Base-by-base conservation (phyloP, 2,329 filamentous ascomycete species). In the Penicillium frequentans region DNA sequence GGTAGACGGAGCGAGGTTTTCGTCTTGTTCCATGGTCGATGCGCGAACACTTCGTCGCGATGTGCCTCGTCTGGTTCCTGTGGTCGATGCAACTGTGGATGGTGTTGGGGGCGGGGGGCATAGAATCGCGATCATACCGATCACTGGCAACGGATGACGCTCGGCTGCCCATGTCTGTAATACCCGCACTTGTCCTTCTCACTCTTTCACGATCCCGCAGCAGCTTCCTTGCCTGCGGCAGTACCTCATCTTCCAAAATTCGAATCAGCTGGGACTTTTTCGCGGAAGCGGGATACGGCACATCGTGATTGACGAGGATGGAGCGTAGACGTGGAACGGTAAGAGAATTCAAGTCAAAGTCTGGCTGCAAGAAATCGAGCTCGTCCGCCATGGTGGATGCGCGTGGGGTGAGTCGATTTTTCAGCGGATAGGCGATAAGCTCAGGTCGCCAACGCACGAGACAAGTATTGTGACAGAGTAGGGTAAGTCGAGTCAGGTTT, bases 211-310 rank as follows among this genome's bases (percentile, higher is more conserved):
- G 86, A 52, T 89, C 86, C 13, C 85, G 84, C 31, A 96, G 81
- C 24, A 98, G 84, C 74, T 89, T 90, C 64, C 85, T 84, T 2
- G 91, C 88, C 67, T 93, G 88, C 0, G 93, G 90, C 5, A 90
- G 77, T 27, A 99, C 84, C 61, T 95, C 81, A 31, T 89, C 82
- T 70, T 89, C 87, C 75, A 99, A 92, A 47, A 98, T 86, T 8
- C 90, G 86, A 58, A 99, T 82, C 23, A 99, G 86, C 70, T 96
- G 89, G 0, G 86, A 80, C 79, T 99, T 99, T 79, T 98, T 99
- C 13, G 95, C 92, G 5, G 88, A 93, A 0, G 91, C 88, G 5
- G 93, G 89, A 72, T 96, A 98, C 37, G 86, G 79, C 68, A 98
- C 81, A 71, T 92, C 90, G 78, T 99, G 91, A 63, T 87, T 89